Conservation (phyloP, 768 basidiomycete species). For the Rhodotorula kratochvilovae region DNA sequence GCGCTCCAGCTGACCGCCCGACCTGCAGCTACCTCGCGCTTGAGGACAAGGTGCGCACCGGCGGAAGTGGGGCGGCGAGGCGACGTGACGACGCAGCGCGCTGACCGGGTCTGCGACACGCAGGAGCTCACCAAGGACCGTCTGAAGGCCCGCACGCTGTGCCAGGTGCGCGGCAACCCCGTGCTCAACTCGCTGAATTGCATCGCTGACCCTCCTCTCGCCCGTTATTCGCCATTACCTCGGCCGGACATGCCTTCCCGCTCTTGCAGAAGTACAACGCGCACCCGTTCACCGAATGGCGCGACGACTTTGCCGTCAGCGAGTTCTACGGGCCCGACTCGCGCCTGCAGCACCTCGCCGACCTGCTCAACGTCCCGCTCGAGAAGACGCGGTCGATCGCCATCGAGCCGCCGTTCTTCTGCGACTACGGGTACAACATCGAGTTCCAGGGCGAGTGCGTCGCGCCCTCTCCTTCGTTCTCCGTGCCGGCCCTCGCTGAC, state of each 20-base stretch:
- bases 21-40: not conserved
- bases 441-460: slow-evolving; percentile 30
- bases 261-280: slow-evolving; percentile 13
- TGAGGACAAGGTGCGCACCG: not conserved
- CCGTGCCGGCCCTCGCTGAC: not conserved
- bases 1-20: not conserved
- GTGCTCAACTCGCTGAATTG: not conserved
- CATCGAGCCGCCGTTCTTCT: slow-evolving; percentile 31
- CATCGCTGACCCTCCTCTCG: not conserved
- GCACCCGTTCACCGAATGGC: not conserved
- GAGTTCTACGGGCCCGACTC: slow-evolving; percentile 26
- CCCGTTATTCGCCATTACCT: too few relatives aligned
- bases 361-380: slow-evolving; percentile 17
- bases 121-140: not conserved
- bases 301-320: not conserved
- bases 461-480: too few relatives aligned
- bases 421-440: slow-evolving; percentile 36
- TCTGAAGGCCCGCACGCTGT: not conserved
- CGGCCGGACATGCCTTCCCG: too few relatives aligned
- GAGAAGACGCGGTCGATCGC: not conserved
- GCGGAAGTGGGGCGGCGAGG: not conserved
- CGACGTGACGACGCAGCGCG: not conserved
- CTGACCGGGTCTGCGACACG: not conserved
- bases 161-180: slow-evolving; percentile 5
- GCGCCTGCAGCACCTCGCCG: slow-evolving; percentile 33